Percentiles rank a stretch among this genome's conserved stretches.
These are phyloP conservation scores for Pseudogymnoascus sp. DNA, from an alignment of 2,329 filamentous ascomycete genomes.

Conservation along the genomic window DNA sequence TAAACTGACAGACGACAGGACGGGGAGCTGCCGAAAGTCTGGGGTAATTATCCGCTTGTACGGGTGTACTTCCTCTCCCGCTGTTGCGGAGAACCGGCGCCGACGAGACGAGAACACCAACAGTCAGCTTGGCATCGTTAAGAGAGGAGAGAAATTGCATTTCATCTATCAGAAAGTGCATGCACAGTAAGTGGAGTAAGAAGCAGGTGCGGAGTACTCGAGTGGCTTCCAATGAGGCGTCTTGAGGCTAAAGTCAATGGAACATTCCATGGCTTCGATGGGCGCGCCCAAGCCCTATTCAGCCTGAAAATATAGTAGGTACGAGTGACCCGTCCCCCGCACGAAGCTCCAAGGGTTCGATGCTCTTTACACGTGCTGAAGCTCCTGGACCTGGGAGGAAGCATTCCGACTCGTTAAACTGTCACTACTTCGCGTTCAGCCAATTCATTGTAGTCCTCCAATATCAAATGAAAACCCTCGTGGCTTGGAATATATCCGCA, in stretches of 20 bases:
- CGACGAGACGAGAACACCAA: not conserved
- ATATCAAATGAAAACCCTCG: not conserved
- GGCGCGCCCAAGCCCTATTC: not conserved
- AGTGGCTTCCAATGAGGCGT: not conserved
- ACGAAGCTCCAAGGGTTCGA: not conserved
- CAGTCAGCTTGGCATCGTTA: not conserved
- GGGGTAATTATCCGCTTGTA: constrained; percentile 1
- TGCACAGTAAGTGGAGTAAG: not conserved
- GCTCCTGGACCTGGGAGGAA: not conserved
- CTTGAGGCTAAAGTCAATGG: constrained; percentile 5
- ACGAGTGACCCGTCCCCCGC: not conserved
- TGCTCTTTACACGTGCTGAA: not conserved
- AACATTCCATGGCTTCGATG: constrained; percentile 6
- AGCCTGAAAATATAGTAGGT: constrained; percentile 4
- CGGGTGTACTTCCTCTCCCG: not conserved
- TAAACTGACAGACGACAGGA: not conserved
- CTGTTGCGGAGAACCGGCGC: not conserved
- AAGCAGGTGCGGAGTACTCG: not conserved
- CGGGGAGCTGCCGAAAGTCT: not conserved
- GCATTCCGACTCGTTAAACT: not conserved
- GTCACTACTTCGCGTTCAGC: not conserved
- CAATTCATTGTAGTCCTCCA: not conserved
- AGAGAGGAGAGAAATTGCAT: not conserved
- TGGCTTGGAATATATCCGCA: not conserved
- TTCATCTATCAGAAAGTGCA: not conserved